Evolutionary conservation across 345 rosid genomes (phyloP), one percentile per base, ranked within the genome.

Genomic region (Luvunga scandens): DNA sequence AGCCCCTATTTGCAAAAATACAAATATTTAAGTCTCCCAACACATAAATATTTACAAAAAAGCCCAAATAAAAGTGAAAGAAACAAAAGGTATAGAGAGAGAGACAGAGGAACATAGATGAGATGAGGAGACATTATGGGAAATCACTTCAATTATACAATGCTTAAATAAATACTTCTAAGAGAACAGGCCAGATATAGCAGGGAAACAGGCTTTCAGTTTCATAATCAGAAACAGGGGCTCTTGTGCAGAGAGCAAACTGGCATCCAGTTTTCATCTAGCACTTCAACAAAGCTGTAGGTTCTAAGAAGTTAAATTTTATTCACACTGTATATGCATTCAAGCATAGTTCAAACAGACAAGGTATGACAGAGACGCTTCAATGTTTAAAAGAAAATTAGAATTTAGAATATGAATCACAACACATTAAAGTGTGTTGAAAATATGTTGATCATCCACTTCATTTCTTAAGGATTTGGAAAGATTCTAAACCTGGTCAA

Each of bases 401-500:
- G n/a, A 64, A 12, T 30, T 30, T 16, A 2, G 36, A 69, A 45
- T 10, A 25, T 69, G 24, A 27, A 48, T 69, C 14, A 72, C 6
- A 34, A 30, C 16, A 72, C 45, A 72, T 22, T 39, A 62, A 16
- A 24, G 63, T 68, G 31, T 31, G 60, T 28, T 25, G 48, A 63
- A 42, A 61, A 42, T 39, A 71, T 67, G 18, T 36, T 4, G 36
- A 62, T 66, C 12, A 70, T 42, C 50, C 21, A 45, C 53, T 42
- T 71, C 75, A 55, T 39, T 70, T 65, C 60, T 72, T 4, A 45
- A 72, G 50, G 61, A 79, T 42, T 6, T 42, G 56, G 42, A 77
- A 67, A 66, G 60, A 77, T 67, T 76, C 57, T 45, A 81, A 79
- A 95, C 99, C 98, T 94, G 95, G 79, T 96, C 99, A 83, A 84